Evolutionary conservation across 345 rosid species (phyloP), one percentile per base, ranked within the genome.

Genomic region (Leavenworthia alabamica): DNA sequence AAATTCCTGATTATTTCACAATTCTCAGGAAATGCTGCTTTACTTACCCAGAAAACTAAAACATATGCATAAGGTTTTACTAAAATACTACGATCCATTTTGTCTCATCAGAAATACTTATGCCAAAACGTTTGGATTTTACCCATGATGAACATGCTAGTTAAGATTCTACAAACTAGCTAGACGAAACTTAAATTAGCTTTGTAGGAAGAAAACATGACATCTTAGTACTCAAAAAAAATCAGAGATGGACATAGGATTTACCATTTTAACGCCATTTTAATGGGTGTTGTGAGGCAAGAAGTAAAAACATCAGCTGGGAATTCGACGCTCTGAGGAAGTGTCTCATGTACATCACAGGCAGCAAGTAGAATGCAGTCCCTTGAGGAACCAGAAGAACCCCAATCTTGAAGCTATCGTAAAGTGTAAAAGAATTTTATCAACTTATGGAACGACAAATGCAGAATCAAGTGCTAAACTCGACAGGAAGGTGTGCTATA

Each of bases 281-380:
- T 84, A 56, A 94, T 94, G 43, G 99, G 99, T 49, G 99, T 90
- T 10, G 97, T 94, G 62, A 90, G 95, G 74, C 99, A 94, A 64
- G 99, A 82, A 64, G 99, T 94, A 59, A 94, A 94, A 65, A 94
- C 90, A 71, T 94, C 99, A 62, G 99, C 99, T 64, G 99, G 99
- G 77, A 94, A 94, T 60, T 90, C 99, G 50, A 77, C 82, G 78
- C 96, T 90, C 77, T 90, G 99, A 31, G 99, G 97, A 71, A 94
- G 96, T 23, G 95, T 88, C 81, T 94, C 99, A n/a, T 88, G 99
- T 27, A 90, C 95, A 80, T 90, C 97, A 79, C 99, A 94, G 54
- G 99, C 97, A 71, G 97, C 99, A 44, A 94, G 97, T 66, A 94
- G 62, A 74, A 94, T 94, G 75, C 97, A 94, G 73, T 94, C 97